Percentiles rank a stretch among this genome's conserved stretches.
phyloP scores from a whole-genome alignment of 345 rosid genomes.

The Syzygium aromaticum region DNA sequence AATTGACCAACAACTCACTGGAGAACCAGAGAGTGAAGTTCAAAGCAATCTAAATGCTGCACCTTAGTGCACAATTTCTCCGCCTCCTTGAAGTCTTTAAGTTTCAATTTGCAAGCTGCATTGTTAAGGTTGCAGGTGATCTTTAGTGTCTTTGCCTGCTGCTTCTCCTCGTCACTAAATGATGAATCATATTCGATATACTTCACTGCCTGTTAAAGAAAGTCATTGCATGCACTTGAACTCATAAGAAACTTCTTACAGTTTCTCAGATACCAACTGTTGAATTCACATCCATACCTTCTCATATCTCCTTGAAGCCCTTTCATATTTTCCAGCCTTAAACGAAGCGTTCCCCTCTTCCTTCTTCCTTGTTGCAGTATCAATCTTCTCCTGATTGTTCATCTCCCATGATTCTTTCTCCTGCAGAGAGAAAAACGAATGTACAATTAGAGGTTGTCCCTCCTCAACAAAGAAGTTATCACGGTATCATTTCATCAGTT shows the following conservation, averaged over 20 bases:
- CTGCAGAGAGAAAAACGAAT: neutral
- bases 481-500: neutral
- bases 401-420: constrained; percentile 17
- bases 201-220: constrained; percentile 5
- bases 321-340: constrained; percentile 11
- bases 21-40: neutral
- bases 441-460: neutral
- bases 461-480: neutral
- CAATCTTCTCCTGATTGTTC: constrained; percentile 12
- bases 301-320: constrained; percentile 15
- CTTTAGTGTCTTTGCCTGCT: constrained; percentile 7
- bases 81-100: constrained; percentile 9
- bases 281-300: neutral
- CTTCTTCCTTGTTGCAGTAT: constrained; percentile 10
- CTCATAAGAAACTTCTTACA: neutral
- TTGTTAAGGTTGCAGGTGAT: constrained; percentile 9
- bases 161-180: constrained; percentile 17
- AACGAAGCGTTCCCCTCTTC: constrained; percentile 16
- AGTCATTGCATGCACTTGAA: neutral
- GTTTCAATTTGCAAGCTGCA: constrained; percentile 16
- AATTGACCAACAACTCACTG: neutral
- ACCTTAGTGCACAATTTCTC: constrained; percentile 16
- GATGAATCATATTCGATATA: constrained; percentile 7
- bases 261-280: neutral
- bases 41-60: neutral